Base-by-base conservation (phyloP, 192 early-diverging fungal genomes). In the Podila epicladia region DNA sequence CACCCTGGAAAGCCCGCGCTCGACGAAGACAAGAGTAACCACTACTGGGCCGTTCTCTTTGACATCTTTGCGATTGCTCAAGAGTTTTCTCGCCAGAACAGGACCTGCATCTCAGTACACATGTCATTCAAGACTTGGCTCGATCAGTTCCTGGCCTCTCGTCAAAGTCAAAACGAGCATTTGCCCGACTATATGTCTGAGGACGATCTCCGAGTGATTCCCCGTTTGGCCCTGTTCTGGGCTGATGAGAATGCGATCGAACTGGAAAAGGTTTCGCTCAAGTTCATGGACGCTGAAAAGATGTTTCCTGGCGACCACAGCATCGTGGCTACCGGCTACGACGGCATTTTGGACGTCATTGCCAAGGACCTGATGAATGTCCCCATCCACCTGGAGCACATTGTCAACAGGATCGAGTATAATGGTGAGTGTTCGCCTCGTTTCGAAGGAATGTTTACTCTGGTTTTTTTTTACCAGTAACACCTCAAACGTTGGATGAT, bases 221-320 rank as follows among this genome's bases (percentile, higher is more conserved):
- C 72, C 0, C 22, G 66, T 22, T 31, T 82, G n/a, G 80, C 73
- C 1, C 58, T 69, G 29, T 74, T 82, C 58, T 82, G 72, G 72
- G 72, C 80, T 13, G 80, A 73, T 28, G 73, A 74, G 58, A 77
- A 83, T 31, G 82, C 82, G 9, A 75, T 77, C 58, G 51, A 68
- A 0, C 64, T 76, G 2, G 64, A 72, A 31, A 75, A 75, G 62
- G 73, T 76, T 58, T 76, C 82, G 26, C 82, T 83, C 65, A 83
- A 83, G 49, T 83, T 77, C 58, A 73, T 83, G 72, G 82, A 83
- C 38, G 74, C 82, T 1, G 82, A 83, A 55, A 51, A 64, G 35
- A 68, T 83, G 70, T 66, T 62, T n/a, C 73, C 73, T 7, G 82
- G 82, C 8, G 82, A 83, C 48, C 82, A 83, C 20, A 71, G 82